Evolutionary conservation across 495 filamentous ascomycete genomes (phyloP).

Genomic region (Evernia prunastri): DNA sequence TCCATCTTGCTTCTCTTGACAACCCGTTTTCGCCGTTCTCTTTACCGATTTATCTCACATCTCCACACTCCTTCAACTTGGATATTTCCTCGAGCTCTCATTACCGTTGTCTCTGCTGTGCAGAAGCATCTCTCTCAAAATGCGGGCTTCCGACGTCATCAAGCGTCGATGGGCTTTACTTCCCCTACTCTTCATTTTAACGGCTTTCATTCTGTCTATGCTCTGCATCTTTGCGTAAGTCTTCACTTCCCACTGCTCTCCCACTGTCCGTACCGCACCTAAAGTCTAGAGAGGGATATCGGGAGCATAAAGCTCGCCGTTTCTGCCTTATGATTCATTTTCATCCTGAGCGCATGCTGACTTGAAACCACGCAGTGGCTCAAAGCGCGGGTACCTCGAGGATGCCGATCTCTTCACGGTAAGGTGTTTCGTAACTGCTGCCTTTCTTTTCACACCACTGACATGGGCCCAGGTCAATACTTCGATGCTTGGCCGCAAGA

Average conservation of each 20-base stretch:
- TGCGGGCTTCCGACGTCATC: conserved; percentile 4
- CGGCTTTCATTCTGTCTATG: conserved; percentile 60
- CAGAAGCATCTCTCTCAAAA: conserved; percentile 1
- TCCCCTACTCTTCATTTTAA: conserved; percentile 25
- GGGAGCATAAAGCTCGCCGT: neutral
- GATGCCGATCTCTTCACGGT: conserved; percentile 61
- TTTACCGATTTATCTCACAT: neutral
- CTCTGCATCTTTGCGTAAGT: conserved; percentile 58
- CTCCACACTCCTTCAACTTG: neutral
- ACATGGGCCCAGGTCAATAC: conserved; percentile 50
- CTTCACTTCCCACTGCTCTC: neutral
- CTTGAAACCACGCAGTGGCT: conserved; percentile 28
- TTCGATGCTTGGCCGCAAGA: conserved; percentile 50
- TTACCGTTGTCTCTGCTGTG: conserved; percentile 8
- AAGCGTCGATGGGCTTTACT: conserved; percentile 7
- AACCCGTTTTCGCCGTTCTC: neutral
- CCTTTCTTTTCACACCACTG: conserved; percentile 16
- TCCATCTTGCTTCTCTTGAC: neutral
- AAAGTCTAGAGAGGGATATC: conserved; percentile 57
- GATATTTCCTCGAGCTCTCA: neutral
- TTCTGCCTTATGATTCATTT: neutral
- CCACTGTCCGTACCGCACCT: conserved; percentile 5
- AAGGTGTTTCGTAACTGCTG: conserved; percentile 29
- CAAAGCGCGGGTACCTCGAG: conserved; percentile 46
- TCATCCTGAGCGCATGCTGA: conserved; percentile 40